Evolutionary conservation across 306 rosid genomes (phyloP).

Genomic region (Cucurbita ficifolia): DNA sequence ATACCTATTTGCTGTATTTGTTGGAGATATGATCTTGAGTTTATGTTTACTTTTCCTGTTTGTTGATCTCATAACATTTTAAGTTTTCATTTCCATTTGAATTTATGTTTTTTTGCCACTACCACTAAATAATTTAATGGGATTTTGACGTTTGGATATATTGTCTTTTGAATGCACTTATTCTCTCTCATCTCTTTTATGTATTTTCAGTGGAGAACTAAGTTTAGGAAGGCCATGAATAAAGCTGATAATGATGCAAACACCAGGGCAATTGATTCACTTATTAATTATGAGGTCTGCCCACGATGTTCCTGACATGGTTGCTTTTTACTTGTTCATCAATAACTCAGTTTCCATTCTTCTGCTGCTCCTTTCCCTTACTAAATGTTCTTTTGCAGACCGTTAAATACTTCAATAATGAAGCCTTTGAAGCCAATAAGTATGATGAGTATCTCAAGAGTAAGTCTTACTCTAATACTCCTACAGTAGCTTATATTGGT

Average conservation of each 20-base stretch:
- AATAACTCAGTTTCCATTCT: neutral
- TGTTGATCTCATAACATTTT: neutral
- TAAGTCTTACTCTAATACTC: constrained; percentile 28
- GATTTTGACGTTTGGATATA: neutral
- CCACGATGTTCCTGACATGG: constrained; percentile 2
- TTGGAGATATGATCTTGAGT: neutral
- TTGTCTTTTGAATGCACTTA: neutral
- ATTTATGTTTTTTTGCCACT: neutral
- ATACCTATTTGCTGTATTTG: neutral
- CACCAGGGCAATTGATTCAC: constrained; percentile 78
- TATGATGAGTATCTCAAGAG: constrained; percentile 69
- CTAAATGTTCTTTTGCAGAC: constrained; percentile 37
- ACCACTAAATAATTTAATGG: neutral
- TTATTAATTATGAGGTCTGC: constrained; percentile 85
- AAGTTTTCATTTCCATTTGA: neutral
- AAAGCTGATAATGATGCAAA: constrained; percentile 92
- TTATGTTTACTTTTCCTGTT: neutral
- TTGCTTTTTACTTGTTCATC: neutral
- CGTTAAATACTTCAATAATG: constrained; percentile 89
- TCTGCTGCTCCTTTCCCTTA: neutral
- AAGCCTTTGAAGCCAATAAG: constrained; percentile 58
- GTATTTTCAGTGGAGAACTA: constrained; percentile 83
- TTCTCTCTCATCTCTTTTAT: neutral
- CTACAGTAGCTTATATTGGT: neutral
- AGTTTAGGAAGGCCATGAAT: constrained; percentile 89